A percentile compares a stretch with the other conserved stretches of the same genome.
phyloP scores from a whole-genome alignment of 495 filamentous ascomycete genomes.

The Filosporella fistucella region DNA sequence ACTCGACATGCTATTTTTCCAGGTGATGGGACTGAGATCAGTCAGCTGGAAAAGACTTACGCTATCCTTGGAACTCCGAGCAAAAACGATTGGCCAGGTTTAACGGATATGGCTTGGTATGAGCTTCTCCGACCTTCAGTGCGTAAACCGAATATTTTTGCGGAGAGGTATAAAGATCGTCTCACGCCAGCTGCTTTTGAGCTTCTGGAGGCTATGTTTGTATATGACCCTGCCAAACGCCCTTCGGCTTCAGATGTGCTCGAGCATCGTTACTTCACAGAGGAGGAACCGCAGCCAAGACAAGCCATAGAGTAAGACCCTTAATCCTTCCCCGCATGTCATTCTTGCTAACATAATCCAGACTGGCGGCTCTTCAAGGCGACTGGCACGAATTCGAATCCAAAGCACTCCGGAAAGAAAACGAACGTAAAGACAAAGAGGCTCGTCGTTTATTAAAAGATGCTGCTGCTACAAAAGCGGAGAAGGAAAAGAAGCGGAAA shows the following conservation, averaged over 20 bases:
- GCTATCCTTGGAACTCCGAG: conserved; percentile 88
- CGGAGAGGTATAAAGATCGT: conserved; percentile 70
- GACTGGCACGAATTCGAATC: conserved; percentile 99
- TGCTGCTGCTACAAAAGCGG: conserved; percentile 15
- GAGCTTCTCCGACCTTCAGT: conserved; percentile 78
- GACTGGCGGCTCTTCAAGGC: conserved; percentile 77
- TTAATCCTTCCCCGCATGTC: background rate
- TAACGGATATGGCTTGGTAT: conserved; percentile 94
- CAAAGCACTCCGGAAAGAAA: conserved; percentile 89
- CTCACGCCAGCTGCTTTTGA: conserved; percentile 78
- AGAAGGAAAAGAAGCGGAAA: conserved; percentile 25
- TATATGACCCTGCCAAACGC: conserved; percentile 79
- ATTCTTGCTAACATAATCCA: conserved; percentile 33
- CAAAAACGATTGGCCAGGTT: conserved; percentile 74
- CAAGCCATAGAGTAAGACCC: conserved; percentile 77
- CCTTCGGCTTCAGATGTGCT: conserved; percentile 84
- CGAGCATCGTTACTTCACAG: conserved; percentile 82
- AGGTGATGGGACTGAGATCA: conserved; percentile 90
- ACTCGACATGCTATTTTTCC: conserved; percentile 93
- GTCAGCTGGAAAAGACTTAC: conserved; percentile 94
- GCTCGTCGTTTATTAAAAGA: conserved; percentile 20
- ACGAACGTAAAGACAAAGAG: conserved; percentile 75
- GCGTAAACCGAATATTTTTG: conserved; percentile 72
- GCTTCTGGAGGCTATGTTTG: conserved; percentile 74
- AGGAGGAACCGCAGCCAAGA: conserved; percentile 72